Evolutionary conservation across 768 basidiomycete genomes (phyloP), one percentile per base, ranked within the genome.

Genomic region (Collybia mongolica): DNA sequence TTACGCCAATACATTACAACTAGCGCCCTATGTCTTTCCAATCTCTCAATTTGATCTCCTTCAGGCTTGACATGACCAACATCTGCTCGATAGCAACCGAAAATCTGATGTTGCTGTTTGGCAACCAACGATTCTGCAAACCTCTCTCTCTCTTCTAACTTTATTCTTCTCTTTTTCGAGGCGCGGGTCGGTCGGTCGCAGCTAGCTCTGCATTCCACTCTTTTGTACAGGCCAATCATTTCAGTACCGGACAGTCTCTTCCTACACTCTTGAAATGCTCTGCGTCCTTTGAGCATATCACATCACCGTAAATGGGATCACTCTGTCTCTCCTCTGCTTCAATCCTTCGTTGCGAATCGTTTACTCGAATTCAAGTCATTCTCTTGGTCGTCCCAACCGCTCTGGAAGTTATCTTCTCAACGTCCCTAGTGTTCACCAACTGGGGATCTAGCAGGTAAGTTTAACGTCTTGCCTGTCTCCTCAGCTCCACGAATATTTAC

Each of bases 291-390:
- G 48, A 58, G 15, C 47, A 52, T 38, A 40, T 41, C 44, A 23
- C 24, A 38, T 52, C 39, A 50, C 24, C 37, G 44, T 71, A 69
- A 66, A 78, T 77, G 77, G 73, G 66, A 69, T 74, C 76, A 51
- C 69, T 82, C 60, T 92, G 89, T 67, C 71, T 91, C 54, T 90
- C 90, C 24, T 70, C 80, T 32, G 80, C 83, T 51, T 68, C 85
- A 36, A 86, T 82, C 54, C 79, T 92, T 54, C 89, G 89, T 52
- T 92, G 89, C 63, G 65, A 77, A 54, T 72, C 75, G 39, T 73
- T 86, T 50, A 69, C 73, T 45, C 59, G 51, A 42, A 56, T 69
- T 20, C 67, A 90, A 66, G 74, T 71, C 47, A 64, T 69, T 29
- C 57, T 77, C 36, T 66, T 90, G 48, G 65, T 88, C 54, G 75